Evolutionary conservation across 1,284 basidiomycete species (phyloP), one percentile per base, ranked within the genome.

Genomic region (Vanrija sp.): DNA sequence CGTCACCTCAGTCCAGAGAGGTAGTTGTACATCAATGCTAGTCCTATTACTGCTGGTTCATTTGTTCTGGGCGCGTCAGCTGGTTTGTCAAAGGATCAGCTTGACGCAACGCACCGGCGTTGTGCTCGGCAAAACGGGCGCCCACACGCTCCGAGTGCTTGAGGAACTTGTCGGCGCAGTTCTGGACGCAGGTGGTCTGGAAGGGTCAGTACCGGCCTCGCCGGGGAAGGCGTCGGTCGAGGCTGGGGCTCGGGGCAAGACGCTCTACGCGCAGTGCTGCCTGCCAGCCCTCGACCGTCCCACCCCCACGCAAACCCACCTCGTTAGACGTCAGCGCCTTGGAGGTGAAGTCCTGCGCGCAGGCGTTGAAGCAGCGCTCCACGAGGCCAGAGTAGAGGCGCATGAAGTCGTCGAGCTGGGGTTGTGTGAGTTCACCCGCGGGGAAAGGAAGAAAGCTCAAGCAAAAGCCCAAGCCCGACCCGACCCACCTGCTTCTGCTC

Each of bases 361-460:
- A 98, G 28, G 89, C 82, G 64, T 83, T 91, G 82, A 98, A 98
- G 78, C 95, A 98, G 65, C 89, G 85, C 75, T 98, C 94, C 43
- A 96, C 93, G 53, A 98, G 83, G 68, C 87, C 88, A n/a, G 92
- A 91, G 80, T 98, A 98, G 76, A 98, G 87, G 70, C 83, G 83
- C 82, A 98, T 83, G 70, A 98, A 98, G 80, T 98, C 95, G 82
- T 95, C 90, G 93, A 98, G 96, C 91, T 98, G 77, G 43, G 43
- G 16, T 1, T 1, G 34, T 14, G 21, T 23, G 21, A 23, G 21
- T 23, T 23, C 21, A 23, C 21, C 3, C 21, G 21, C 21, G 21
- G 21, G 21, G 21, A 5, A 23, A 23, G 21, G 21, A 23, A 23
- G 5, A 23, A 5, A 23, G 21, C 21, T n/a, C n/a, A n/a, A n/a